Evolutionary conservation across 192 early-diverging fungal species (phyloP), one percentile per base, ranked within the genome.

Genomic region (Coemansia sp.): DNA sequence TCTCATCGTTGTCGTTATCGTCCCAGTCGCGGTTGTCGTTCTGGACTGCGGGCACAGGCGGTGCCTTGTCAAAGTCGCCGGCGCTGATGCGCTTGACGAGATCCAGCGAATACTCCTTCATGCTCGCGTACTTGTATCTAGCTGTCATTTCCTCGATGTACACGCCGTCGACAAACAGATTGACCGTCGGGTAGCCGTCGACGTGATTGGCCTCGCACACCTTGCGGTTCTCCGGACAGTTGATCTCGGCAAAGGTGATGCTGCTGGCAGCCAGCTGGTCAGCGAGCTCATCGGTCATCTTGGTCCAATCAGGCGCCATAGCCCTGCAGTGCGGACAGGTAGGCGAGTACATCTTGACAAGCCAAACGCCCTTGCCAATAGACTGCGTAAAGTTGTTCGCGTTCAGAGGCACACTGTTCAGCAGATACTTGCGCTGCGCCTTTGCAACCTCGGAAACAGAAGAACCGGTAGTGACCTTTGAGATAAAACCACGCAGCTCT

Each of bases 341-440:
- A 10, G 95, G 95, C 22, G 93, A 91, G 81, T 90, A 91, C 73
- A 92, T 92, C 74, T 92, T 86, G 29, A 95, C 72, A 53, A 95
- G 86, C 93, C 93, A 95, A 2, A 86, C 81, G 2, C 83, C 85
- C 18, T 78, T 65, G n/a, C 81, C 65, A 35, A 83, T 79, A 32
- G 77, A 49, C 57, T 70, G 34, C n/a, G 81, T 78, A 48, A 83
- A 88, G 59, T 72, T 85, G 39, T 42, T 65, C 18, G 54, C 46
- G 24, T 69, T 71, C 23, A 90, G 61, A 6, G 74, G 58, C 16
- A 88, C 65, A 22, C 84, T 83, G 49, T 75, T 74, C 45, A 81
- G 82, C 5, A 35, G 8, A 45, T 59, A 67, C 45, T 46, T 61
- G 23, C 34, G 60, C 32, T 49, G 58, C 45, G 55, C 45, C 6